Evolutionary conservation across 2,329 filamentous ascomycete genomes (phyloP).

Genomic region (Monosporascus sp.): DNA sequence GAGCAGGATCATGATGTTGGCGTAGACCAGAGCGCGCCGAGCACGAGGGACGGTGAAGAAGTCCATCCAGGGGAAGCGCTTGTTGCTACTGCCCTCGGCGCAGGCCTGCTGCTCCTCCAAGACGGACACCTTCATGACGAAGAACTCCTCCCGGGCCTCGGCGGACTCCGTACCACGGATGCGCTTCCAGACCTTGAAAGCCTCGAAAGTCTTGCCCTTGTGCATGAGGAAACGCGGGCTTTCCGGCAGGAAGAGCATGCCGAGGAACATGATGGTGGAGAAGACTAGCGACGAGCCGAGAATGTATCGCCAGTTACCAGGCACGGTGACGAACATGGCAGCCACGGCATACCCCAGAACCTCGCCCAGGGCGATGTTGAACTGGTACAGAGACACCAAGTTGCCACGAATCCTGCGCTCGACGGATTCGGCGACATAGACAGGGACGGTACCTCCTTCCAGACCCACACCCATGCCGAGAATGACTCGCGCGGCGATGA

Average conservation of each 20-base stretch:
- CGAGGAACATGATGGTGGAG: slow-evolving; percentile 55
- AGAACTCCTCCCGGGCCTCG: slow-evolving; percentile 64
- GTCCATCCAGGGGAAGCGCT: slow-evolving; percentile 64
- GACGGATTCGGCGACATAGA: slow-evolving; percentile 70
- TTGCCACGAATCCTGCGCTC: slow-evolving; percentile 64
- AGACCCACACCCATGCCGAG: slow-evolving; percentile 67
- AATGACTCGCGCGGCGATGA: slow-evolving; percentile 62
- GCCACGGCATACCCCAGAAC: slow-evolving; percentile 69
- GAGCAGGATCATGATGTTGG: slow-evolving; percentile 64
- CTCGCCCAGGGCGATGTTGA: slow-evolving; percentile 71
- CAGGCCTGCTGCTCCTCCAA: slow-evolving; percentile 50
- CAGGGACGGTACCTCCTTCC: slow-evolving; percentile 68
- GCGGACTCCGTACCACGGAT: slow-evolving; percentile 55
- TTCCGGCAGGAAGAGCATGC: slow-evolving; percentile 69
- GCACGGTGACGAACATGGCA: slow-evolving; percentile 66
- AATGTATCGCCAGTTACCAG: slow-evolving; percentile 69
- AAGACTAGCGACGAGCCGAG: slow-evolving; percentile 68
- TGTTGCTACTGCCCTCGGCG: slow-evolving; percentile 44
- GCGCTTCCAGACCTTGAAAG: slow-evolving; percentile 66
- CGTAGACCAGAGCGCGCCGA: slow-evolving; percentile 61
- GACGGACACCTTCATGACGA: slow-evolving; percentile 63
- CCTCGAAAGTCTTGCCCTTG: slow-evolving; percentile 54
- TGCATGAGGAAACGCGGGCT: slow-evolving; percentile 66
- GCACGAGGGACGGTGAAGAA: slow-evolving; percentile 66
- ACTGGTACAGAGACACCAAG: slow-evolving; percentile 68